These are phyloP conservation scores for Paralagenidium karlingii DNA, from an alignment of 352 stramenopile species.

Conservation along the genomic window DNA sequence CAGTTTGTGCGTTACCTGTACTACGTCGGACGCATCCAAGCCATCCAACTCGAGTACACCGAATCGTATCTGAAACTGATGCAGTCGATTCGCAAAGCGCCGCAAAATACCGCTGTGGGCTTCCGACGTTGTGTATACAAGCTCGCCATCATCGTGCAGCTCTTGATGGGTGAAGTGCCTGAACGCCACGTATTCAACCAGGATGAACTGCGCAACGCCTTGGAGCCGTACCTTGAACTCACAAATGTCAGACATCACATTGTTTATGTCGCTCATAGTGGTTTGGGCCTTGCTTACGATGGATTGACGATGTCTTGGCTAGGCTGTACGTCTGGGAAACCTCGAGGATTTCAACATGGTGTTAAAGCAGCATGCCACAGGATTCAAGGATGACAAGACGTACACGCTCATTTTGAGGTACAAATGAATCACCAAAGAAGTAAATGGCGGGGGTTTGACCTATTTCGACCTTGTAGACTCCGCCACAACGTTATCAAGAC, in stretches of 20 bases:
- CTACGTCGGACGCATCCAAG: slow-evolving; percentile 93
- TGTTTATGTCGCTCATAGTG: background rate
- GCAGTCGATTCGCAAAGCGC: slow-evolving; percentile 94
- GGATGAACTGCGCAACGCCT: slow-evolving; percentile 75
- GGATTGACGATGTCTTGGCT: background rate
- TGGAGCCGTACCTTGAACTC: slow-evolving; percentile 93
- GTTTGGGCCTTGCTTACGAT: slow-evolving; percentile 2
- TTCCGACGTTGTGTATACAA: slow-evolving; percentile 96
- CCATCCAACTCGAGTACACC: slow-evolving; percentile 96
- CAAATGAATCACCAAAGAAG: slow-evolving; percentile 2
- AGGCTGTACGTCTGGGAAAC: slow-evolving; percentile 94
- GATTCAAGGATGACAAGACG: slow-evolving; percentile 90
- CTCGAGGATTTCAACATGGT: slow-evolving; percentile 91
- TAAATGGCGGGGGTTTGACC: background rate
- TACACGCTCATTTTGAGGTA: slow-evolving; percentile 93
- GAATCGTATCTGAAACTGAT: slow-evolving; percentile 93
- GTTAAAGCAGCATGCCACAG: slow-evolving; percentile 67
- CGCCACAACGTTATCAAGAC: slow-evolving; percentile 98
- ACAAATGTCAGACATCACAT: slow-evolving; percentile 73
- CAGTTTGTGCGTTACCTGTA: slow-evolving; percentile 98
- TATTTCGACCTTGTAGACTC: slow-evolving; percentile 32
- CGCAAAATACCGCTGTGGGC: slow-evolving; percentile 90
- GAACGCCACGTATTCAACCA: slow-evolving; percentile 92
- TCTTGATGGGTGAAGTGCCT: slow-evolving; percentile 97
- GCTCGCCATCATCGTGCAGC: slow-evolving; percentile 93